Conservation (phyloP, 768 basidiomycete species). For the Lactifluus rugatus region DNA sequence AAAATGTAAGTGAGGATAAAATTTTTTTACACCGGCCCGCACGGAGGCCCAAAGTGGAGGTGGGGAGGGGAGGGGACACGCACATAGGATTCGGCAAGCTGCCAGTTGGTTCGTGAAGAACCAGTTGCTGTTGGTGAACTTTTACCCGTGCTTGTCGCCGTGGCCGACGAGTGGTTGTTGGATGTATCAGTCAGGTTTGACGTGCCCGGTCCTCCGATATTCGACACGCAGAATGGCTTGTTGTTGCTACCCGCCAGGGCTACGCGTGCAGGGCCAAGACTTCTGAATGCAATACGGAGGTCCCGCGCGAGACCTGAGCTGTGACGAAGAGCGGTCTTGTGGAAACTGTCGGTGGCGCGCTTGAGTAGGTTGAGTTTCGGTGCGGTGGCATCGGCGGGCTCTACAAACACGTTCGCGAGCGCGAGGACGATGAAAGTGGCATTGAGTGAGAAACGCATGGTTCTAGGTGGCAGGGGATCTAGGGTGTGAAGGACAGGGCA, state of each 20-base stretch:
- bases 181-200: background rate
- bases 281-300: constrained; percentile 54
- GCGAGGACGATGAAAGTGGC: constrained; percentile 23
- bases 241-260: background rate
- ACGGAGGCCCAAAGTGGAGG: too few relatives aligned
- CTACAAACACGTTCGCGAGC: constrained; percentile 26
- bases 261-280: constrained; percentile 29
- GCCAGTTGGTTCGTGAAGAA: constrained; percentile 28
- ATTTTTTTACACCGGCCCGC: constrained; percentile 12
- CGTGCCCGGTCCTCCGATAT: background rate
- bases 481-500: background rate
- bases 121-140: constrained; percentile 14
- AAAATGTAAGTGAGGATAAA: background rate
- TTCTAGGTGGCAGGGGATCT: background rate
- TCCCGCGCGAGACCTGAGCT: constrained; percentile 59
- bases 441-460: constrained; percentile 23
- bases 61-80: constrained; percentile 21
- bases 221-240: constrained; percentile 21
- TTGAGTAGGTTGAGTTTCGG: constrained; percentile 29
- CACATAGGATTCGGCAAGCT: constrained; percentile 49
- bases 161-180: background rate
- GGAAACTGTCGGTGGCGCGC: constrained; percentile 39
- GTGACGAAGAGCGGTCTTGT: constrained; percentile 45
- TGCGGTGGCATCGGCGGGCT: constrained; percentile 23
- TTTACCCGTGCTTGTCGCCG: constrained; percentile 15